Evolutionary conservation across 768 basidiomycete species (phyloP).

Genomic region (Serendipita sp.): DNA sequence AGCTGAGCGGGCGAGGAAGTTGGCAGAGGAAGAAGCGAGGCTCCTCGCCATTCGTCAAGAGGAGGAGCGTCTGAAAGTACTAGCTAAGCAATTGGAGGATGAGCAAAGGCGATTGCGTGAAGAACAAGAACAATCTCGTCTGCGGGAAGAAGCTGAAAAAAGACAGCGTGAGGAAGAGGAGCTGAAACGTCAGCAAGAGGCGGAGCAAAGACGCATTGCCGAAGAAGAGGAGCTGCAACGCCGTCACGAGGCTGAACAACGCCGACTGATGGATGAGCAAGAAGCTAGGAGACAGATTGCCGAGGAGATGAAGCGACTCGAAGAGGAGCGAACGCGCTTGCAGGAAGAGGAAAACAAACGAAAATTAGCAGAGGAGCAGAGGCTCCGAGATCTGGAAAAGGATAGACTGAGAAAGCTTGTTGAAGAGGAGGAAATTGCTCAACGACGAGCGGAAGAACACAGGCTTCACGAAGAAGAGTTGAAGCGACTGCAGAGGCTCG

Average conservation of each 20-base stretch:
- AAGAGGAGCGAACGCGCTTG: conserved; percentile 17
- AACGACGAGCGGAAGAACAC: conserved; percentile 12
- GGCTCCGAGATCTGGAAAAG: conserved; percentile 21
- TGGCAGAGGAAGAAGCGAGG: not conserved
- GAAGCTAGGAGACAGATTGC: conserved; percentile 14
- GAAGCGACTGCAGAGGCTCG: conserved; percentile 10
- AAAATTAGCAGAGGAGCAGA: conserved; percentile 19
- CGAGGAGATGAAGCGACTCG: conserved; percentile 15
- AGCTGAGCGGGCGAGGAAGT: not conserved
- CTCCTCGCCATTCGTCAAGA: conserved; percentile 6
- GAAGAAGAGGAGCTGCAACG: conserved; percentile 20
- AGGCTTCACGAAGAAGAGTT: conserved; percentile 18
- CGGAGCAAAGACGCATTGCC: conserved; percentile 19
- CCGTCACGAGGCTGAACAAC: conserved; percentile 9
- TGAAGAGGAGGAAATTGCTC: conserved; percentile 19
- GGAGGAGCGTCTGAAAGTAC: conserved; percentile 15
- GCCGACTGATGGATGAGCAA: conserved; percentile 14
- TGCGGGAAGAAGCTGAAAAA: conserved; percentile 12
- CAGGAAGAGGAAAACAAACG: conserved; percentile 12
- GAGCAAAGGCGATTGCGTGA: conserved; percentile 11
- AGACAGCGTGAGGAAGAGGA: conserved; percentile 16
- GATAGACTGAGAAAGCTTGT: conserved; percentile 16
- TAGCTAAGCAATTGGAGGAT: conserved; percentile 6
- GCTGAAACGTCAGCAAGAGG: conserved; percentile 19
- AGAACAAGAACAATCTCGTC: conserved; percentile 15